Evolutionary conservation across 768 basidiomycete species (phyloP).

Genomic region (Leccinum variicolor): DNA sequence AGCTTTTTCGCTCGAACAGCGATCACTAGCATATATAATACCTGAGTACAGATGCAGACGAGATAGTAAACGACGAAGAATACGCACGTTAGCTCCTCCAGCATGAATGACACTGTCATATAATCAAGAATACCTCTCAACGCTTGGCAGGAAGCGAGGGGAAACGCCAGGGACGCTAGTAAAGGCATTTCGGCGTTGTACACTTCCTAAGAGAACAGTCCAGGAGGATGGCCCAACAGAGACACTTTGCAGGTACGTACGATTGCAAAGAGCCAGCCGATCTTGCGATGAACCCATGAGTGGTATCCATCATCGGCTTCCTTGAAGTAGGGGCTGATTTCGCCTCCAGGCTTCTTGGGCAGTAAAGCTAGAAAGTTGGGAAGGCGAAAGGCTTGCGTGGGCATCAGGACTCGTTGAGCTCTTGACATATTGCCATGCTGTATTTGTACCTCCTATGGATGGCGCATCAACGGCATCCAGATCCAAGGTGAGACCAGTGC

Average conservation of each 20-base stretch:
- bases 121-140: conserved; percentile 25
- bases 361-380: conserved; percentile 23
- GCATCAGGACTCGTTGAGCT: conserved; percentile 12
- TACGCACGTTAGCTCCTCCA: conserved; percentile 28
- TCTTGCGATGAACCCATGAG: conserved; percentile 20
- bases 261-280: conserved; percentile 22
- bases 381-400: conserved; percentile 19
- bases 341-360: conserved; percentile 27
- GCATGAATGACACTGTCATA: conserved; percentile 31
- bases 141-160: conserved; percentile 19
- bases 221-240: neutral
- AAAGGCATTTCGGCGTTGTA: conserved; percentile 26
- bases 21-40: conserved; percentile 17
- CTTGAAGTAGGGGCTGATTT: conserved; percentile 25
- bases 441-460: conserved; percentile 14
- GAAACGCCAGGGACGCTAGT: conserved; percentile 23
- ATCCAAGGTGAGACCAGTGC: conserved; percentile 18
- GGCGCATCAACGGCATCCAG: neutral
- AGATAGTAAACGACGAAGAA: neutral
- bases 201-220: conserved; percentile 18
- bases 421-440: neutral
- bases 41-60: neutral
- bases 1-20: conserved; percentile 20
- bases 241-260: conserved; percentile 9
- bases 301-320: conserved; percentile 20